These are phyloP conservation scores for Candida neerlandica DNA, from an alignment of 1,139 yeast genomes.

Conservation along the genomic window DNA sequence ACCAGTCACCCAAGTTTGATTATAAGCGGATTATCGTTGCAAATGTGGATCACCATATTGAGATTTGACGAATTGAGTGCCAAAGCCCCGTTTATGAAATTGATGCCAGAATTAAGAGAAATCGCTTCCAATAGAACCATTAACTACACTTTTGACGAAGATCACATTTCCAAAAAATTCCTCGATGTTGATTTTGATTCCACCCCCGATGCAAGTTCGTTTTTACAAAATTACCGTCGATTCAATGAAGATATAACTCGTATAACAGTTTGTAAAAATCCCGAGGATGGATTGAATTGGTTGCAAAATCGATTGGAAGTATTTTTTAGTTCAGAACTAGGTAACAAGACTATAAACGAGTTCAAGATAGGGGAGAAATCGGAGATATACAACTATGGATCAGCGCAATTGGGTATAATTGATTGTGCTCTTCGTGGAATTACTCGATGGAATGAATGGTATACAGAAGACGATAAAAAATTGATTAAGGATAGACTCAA, in stretches of 20 bases:
- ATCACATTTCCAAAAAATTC: constrained; percentile 62
- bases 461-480: constrained; percentile 64
- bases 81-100: constrained; percentile 47
- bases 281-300: constrained; percentile 83
- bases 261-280: constrained; percentile 81
- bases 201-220: constrained; percentile 75
- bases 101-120: constrained; percentile 71
- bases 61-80: constrained; percentile 75
- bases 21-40: constrained; percentile 87
- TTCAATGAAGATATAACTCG: constrained; percentile 90
- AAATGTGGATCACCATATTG: constrained; percentile 91
- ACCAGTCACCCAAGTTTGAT: constrained; percentile 84
- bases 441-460: constrained; percentile 97
- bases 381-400: constrained; percentile 73
- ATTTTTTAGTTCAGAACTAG: constrained; percentile 76
- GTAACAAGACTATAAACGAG: constrained; percentile 62
- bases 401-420: constrained; percentile 81
- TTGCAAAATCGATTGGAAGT: constrained; percentile 69
- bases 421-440: constrained; percentile 93
- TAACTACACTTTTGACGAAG: constrained; percentile 70
- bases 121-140: constrained; percentile 78
- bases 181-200: constrained; percentile 88
- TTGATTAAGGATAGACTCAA: constrained; percentile 58
- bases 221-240: constrained; percentile 77
- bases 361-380: constrained; percentile 61